Conservation (phyloP, 805 yeast species). For the Candida easanensis region DNA sequence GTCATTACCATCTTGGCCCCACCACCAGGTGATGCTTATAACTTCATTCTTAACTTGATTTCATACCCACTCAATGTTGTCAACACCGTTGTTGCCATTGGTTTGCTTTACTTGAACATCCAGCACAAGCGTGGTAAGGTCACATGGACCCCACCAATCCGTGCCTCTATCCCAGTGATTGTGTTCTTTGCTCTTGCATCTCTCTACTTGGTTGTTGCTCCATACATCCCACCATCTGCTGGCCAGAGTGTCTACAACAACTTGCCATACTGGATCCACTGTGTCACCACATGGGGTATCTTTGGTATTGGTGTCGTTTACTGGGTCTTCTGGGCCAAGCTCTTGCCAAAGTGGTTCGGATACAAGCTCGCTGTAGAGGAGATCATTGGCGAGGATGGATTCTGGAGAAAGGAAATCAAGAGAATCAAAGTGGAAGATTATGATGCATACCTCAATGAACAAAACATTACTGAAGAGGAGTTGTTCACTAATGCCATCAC, state of each 20-base stretch:
- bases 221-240: conserved; percentile 69
- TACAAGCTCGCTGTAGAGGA: conserved; percentile 52
- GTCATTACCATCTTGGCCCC: conserved; percentile 72
- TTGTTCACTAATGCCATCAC: too few species aligned
- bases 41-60: conserved; percentile 73
- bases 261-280: conserved; percentile 75
- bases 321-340: conserved; percentile 61
- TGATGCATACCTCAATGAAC: too few species aligned
- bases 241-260: conserved; percentile 67
- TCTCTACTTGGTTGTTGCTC: conserved; percentile 68
- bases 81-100: conserved; percentile 61
- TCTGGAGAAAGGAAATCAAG: conserved; percentile 63
- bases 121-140: conserved; percentile 46
- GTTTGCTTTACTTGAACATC: conserved; percentile 56
- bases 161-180: conserved; percentile 61
- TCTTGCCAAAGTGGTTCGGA: conserved; percentile 54
- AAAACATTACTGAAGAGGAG: too few species aligned
- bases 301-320: conserved; percentile 63
- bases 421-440: conserved; percentile 32
- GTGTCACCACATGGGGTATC: conserved; percentile 80
- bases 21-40: conserved; percentile 87
- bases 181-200: conserved; percentile 64
- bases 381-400: conserved; percentile 63
- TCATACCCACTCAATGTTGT: conserved; percentile 81
- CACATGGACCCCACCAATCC: conserved; percentile 71